Evolutionary conservation across 352 stramenopile genomes (phyloP).

Genomic region (Lagenidium giganteum): DNA sequence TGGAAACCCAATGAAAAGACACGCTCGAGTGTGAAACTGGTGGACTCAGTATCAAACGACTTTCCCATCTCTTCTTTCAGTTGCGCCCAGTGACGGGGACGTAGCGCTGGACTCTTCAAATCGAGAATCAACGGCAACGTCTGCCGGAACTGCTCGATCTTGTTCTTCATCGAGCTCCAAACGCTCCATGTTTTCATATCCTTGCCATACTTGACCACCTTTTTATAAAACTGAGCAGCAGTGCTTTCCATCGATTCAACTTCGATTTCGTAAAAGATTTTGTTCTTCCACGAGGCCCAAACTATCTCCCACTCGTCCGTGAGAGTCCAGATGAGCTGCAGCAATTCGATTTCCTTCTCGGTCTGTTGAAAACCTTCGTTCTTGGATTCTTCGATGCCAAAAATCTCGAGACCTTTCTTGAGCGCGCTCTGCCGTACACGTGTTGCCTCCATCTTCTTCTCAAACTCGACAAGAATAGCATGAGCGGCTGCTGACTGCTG

Average conservation of each 20-base stretch:
- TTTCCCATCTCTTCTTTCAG: slow-evolving; percentile 74
- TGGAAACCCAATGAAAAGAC: slow-evolving; percentile 81
- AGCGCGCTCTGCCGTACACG: slow-evolving; percentile 47
- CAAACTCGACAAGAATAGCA: slow-evolving; percentile 62
- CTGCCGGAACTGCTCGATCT: slow-evolving; percentile 88
- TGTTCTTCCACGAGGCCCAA: slow-evolving; percentile 86
- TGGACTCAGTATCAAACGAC: slow-evolving; percentile 54
- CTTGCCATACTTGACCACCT: slow-evolving; percentile 84
- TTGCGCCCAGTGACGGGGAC: slow-evolving; percentile 76
- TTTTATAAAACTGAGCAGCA: slow-evolving; percentile 82
- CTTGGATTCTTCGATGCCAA: slow-evolving; percentile 72
- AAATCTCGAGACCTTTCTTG: slow-evolving; percentile 87
- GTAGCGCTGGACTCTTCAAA: slow-evolving; percentile 82
- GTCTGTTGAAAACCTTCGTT: slow-evolving; percentile 74
- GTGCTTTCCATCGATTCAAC: slow-evolving; percentile 86
- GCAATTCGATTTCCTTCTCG: slow-evolving; percentile 77
- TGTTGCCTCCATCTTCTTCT: slow-evolving; percentile 74
- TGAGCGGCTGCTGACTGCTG: slow-evolving; percentile 37
- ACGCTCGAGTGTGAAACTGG: slow-evolving; percentile 68
- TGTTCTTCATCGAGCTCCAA: slow-evolving; percentile 86
- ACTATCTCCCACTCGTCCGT: slow-evolving; percentile 76
- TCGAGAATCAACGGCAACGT: slow-evolving; percentile 88
- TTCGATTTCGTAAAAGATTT: slow-evolving; percentile 83
- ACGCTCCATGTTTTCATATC: slow-evolving; percentile 87
- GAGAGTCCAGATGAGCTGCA: slow-evolving; percentile 83